phyloP scores from a whole-genome alignment of 495 filamentous ascomycete genomes.

The Penicillium arizonense region DNA sequence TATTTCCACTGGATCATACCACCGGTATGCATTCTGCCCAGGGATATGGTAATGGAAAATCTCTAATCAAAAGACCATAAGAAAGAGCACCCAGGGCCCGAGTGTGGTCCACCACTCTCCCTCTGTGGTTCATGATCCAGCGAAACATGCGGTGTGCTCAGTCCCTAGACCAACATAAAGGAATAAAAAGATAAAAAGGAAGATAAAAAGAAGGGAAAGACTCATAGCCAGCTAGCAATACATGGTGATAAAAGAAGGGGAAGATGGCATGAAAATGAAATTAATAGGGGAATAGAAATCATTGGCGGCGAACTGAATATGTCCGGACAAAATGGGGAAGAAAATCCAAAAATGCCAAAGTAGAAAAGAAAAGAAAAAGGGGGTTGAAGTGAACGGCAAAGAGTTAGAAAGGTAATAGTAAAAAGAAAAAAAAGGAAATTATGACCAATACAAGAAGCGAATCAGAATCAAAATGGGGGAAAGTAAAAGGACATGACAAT shows the following conservation, averaged over 20 bases:
- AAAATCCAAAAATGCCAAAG: slow-evolving; percentile 18
- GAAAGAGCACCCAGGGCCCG: neutral
- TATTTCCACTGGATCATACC: slow-evolving; percentile 21
- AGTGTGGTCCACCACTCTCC: neutral
- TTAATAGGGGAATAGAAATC: slow-evolving; percentile 27
- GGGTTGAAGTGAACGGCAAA: slow-evolving; percentile 25
- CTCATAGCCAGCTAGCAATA: slow-evolving; percentile 48
- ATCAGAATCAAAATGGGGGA: slow-evolving; percentile 20
- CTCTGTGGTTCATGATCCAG: slow-evolving; percentile 6
- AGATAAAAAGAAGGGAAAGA: slow-evolving; percentile 22
- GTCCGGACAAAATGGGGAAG: slow-evolving; percentile 19
- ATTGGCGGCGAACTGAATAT: slow-evolving; percentile 20
- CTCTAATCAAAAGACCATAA: slow-evolving; percentile 13
- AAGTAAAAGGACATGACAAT: slow-evolving; percentile 11
- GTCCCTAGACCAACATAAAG: slow-evolving; percentile 5
- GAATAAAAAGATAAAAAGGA: slow-evolving; percentile 21
- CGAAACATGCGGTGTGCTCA: slow-evolving; percentile 6
- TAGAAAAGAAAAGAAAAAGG: slow-evolving; percentile 24
- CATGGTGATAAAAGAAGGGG: slow-evolving; percentile 33
- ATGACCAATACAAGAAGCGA: slow-evolving; percentile 36
- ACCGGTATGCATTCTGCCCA: slow-evolving; percentile 19
- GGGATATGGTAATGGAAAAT: slow-evolving; percentile 7
- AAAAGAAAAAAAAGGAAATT: slow-evolving; percentile 27
- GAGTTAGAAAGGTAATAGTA: slow-evolving; percentile 8
- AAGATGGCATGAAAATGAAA: slow-evolving; percentile 28